Evolutionary conservation across 2,329 filamentous ascomycete species (phyloP), one percentile per base, ranked within the genome.

Genomic region (Berkeleyomyces rouxiae): DNA sequence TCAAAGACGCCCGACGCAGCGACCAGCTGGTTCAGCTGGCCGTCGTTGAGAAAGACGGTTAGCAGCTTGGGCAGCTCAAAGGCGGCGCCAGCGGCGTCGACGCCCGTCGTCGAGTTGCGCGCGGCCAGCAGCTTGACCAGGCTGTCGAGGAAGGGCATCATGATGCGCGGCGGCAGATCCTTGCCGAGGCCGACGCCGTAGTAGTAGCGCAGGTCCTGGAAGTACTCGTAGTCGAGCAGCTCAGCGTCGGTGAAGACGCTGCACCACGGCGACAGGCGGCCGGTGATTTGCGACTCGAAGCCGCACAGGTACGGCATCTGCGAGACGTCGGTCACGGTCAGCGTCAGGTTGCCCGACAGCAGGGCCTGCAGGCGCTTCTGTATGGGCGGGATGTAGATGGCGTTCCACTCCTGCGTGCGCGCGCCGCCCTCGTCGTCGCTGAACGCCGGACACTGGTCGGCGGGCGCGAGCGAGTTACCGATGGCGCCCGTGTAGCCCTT

Each of bases 261-360:
- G 69, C 85, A 87, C 74, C 81, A 87, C 0, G 83, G 81, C 3
- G 82, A 85, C 3, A 81, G 70, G 1, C 72, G 73, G 1, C 84
- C 84, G 0, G 76, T 82, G 66, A 87, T 86, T 67, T 87, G 84
- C 2, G 79, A 82, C 68, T 88, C 85, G 64, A 85, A 88, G 3
- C 83, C 85, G 67, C 85, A 88, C n/a, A 87, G 75, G 67, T 87
- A 86, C 0, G 83, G 83, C 59, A 87, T 82, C 53, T 79, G 77
- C 6, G 73, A 74, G 49, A 84, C 73, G 63, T 86, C 82, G 1
- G 70, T 72, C 40, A 77, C 72, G 0, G 75, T 77, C 42, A 86
- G 75, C 0, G 77, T 78, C 42, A 86, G 76, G 46, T 77, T 74
- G 1, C 83, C 82, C 0, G 71, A 67, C 40, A 85, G 76, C 42